These are phyloP conservation scores for Evansstolkia leycettana DNA, from an alignment of 495 filamentous ascomycete species.

Conservation along the genomic window DNA sequence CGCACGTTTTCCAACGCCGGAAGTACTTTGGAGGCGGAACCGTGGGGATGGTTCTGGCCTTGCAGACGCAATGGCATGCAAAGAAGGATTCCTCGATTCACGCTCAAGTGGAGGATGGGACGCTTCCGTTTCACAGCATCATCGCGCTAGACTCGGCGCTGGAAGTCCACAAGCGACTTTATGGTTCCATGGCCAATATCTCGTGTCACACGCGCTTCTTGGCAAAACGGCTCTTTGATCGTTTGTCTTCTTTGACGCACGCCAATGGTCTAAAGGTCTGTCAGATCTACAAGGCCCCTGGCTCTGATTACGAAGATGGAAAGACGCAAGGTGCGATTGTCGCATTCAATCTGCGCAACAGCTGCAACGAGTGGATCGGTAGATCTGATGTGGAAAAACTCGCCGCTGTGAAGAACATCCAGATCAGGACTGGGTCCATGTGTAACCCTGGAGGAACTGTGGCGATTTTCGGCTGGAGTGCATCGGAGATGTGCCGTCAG, in stretches of 20 bases:
- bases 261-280: conserved; percentile 56
- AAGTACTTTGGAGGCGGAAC: conserved; percentile 93
- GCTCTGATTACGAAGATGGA: conserved; percentile 25
- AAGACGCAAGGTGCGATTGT: conserved; percentile 62
- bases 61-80: conserved; percentile 48
- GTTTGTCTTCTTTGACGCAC: conserved; percentile 49
- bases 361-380: conserved; percentile 58
- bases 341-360: conserved; percentile 68
- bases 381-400: conserved; percentile 78
- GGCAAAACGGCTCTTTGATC: conserved; percentile 42
- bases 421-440: conserved; percentile 72
- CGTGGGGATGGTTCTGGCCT: conserved; percentile 59
- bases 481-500: conserved; percentile 69
- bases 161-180: conserved; percentile 54
- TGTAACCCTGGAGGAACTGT: conserved; percentile 89
- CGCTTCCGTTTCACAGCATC: conserved; percentile 78
- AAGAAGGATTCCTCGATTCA: conserved; percentile 62
- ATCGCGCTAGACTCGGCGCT: conserved; percentile 67
- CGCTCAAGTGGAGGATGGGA: conserved; percentile 79
- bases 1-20: conserved; percentile 45
- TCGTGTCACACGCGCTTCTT: conserved; percentile 65
- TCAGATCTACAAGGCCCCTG: conserved; percentile 44
- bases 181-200: conserved; percentile 54
- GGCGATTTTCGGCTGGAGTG: conserved; percentile 49
- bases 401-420: conserved; percentile 62